A percentile compares a stretch with the other conserved stretches of the same genome.
Evolutionary conservation across 2,329 filamentous ascomycete species (phyloP).

Genomic region (Capronia americana): DNA sequence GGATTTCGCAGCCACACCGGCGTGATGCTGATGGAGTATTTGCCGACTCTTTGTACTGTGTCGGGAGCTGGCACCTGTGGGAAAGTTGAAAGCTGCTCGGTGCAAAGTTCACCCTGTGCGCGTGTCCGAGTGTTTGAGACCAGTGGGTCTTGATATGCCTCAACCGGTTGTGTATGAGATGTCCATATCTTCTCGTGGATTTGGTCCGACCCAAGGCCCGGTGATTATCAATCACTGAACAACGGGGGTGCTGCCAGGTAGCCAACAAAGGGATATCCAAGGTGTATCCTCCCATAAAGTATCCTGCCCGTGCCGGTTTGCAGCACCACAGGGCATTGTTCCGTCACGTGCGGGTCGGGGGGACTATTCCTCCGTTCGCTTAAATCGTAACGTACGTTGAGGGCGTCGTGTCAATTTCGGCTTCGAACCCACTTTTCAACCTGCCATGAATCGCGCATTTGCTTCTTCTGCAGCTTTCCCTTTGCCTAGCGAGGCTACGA

Average conservation of each 20-base stretch:
- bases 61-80: not conserved
- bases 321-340: not conserved
- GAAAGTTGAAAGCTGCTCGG: not conserved
- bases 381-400: not conserved
- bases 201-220: not conserved
- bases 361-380: not conserved
- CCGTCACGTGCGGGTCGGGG: conserved; percentile 5
- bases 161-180: not conserved
- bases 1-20: conserved; percentile 2
- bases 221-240: not conserved
- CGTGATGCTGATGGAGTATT: not conserved
- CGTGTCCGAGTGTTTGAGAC: not conserved
- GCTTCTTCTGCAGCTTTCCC: not conserved
- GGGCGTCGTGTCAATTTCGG: not conserved
- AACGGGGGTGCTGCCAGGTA: not conserved
- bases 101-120: not conserved
- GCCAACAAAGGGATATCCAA: not conserved
- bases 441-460: not conserved
- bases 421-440: not conserved
- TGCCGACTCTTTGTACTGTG: not conserved
- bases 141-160: not conserved
- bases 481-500: not conserved
- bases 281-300: too few relatives aligned
- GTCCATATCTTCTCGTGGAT: not conserved
- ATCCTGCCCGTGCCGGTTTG: too few relatives aligned